Evolutionary conservation across 139 green algal genomes (phyloP).

Genomic region (Parachlorella kessleri): DNA sequence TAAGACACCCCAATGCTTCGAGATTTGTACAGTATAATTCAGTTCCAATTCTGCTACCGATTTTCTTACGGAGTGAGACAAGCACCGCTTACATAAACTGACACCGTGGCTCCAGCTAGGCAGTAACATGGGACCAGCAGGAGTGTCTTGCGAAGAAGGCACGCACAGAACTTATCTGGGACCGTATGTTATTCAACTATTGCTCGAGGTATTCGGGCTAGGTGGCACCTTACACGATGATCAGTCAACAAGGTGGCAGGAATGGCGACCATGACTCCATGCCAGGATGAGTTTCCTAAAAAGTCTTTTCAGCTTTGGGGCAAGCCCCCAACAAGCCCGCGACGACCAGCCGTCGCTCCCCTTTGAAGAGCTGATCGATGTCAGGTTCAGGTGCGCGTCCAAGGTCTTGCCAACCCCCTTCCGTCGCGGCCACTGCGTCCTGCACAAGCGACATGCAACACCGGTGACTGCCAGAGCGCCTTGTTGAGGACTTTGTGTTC

Average conservation of each 20-base stretch:
- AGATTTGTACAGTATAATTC: too few species aligned
- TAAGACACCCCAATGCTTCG: too few species aligned
- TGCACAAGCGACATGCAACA: not conserved
- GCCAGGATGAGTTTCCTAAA: not conserved
- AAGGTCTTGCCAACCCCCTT: not conserved
- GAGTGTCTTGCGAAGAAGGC: too few species aligned
- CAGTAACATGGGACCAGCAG: too few species aligned
- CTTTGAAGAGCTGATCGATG: slow-evolving; percentile 16
- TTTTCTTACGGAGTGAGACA: too few species aligned
- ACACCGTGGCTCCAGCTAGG: too few species aligned
- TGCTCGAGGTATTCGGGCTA: not conserved
- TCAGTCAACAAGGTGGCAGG: not conserved
- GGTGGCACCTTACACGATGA: not conserved
- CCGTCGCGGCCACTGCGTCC: too few species aligned
- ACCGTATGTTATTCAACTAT: not conserved
- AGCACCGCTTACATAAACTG: too few species aligned
- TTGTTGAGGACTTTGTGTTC: not conserved
- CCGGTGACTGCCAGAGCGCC: too few species aligned
- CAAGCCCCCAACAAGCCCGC: not conserved
- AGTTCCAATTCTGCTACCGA: too few species aligned
- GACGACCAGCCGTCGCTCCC: too few species aligned
- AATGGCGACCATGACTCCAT: not conserved
- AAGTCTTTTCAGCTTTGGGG: not conserved
- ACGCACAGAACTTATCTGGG: too few species aligned
- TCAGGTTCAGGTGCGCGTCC: slow-evolving; percentile 1